phyloP scores from a whole-genome alignment of 2,329 filamentous ascomycete genomes.

The Pezizomycotina sp. region DNA sequence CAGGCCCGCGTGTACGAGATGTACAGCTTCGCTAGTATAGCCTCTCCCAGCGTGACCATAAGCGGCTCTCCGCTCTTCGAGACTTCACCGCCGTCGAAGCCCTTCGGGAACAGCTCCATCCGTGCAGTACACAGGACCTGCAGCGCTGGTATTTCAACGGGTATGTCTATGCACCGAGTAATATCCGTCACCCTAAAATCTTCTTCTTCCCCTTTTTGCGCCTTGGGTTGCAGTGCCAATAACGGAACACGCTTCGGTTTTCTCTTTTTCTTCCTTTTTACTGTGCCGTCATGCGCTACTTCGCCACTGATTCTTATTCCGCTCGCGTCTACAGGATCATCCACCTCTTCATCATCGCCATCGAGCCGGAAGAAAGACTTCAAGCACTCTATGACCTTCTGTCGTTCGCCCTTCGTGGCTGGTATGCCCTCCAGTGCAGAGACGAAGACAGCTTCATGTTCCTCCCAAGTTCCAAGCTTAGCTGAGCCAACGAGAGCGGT shows the following conservation, averaged over 20 bases:
- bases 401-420: constrained; percentile 28
- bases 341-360: constrained; percentile 19
- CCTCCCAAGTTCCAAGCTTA: constrained; percentile 38
- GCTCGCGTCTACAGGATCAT: constrained; percentile 19
- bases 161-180: constrained; percentile 57
- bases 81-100: constrained; percentile 27
- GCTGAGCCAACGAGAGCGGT: constrained; percentile 42
- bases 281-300: not conserved
- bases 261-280: constrained; percentile 4
- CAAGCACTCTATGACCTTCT: constrained; percentile 30
- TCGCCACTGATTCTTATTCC: constrained; percentile 15
- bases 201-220: constrained; percentile 14
- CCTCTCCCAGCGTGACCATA: constrained; percentile 33
- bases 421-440: constrained; percentile 38
- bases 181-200: constrained; percentile 26
- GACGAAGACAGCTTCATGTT: constrained; percentile 37
- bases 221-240: constrained; percentile 17
- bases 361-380: constrained; percentile 27
- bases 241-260: constrained; percentile 23
- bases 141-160: constrained; percentile 73
- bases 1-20: constrained; percentile 42
- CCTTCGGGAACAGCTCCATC: constrained; percentile 36
- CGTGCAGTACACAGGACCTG: constrained; percentile 68
- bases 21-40: constrained; percentile 33
- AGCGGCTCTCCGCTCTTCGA: constrained; percentile 25